These are phyloP conservation scores for Straminergon stramineum DNA, from an alignment of 225 moss, liverwort and hornwort species.

Conservation along the genomic window DNA sequence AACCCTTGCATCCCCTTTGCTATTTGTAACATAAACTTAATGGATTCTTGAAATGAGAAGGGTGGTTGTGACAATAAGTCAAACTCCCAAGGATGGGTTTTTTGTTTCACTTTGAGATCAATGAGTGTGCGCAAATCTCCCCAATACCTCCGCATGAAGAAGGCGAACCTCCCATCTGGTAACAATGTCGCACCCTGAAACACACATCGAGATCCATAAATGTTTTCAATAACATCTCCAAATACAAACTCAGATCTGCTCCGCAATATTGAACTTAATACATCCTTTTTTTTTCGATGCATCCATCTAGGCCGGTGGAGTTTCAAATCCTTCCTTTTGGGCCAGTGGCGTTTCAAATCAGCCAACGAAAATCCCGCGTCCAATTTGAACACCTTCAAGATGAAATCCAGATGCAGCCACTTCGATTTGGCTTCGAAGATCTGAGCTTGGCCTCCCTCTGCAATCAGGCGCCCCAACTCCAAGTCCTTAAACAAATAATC, in stretches of 20 bases:
- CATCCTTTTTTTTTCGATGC: no score
- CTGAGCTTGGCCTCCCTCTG: no score
- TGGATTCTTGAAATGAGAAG: accelerated
- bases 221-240: accelerated
- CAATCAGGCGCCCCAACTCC: no score
- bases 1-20: neutral
- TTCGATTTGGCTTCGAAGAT: no score
- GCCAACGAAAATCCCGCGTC: no score
- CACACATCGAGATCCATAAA: accelerated
- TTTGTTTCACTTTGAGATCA: neutral
- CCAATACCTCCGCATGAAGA: neutral
- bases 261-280: no score
- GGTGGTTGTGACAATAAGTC: neutral
- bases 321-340: no score
- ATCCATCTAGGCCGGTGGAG: no score
- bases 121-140: neutral
- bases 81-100: neutral
- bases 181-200: accelerated
- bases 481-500: neutral
- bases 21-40: accelerated
- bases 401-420: no score
- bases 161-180: neutral
- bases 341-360: no score
- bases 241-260: neutral
- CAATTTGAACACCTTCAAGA: no score